A percentile compares a stretch with the other conserved stretches of the same genome.
These are phyloP conservation scores for Ophiostoma sp. DNA, from an alignment of 2,329 filamentous ascomycete species.

Conservation along the genomic window DNA sequence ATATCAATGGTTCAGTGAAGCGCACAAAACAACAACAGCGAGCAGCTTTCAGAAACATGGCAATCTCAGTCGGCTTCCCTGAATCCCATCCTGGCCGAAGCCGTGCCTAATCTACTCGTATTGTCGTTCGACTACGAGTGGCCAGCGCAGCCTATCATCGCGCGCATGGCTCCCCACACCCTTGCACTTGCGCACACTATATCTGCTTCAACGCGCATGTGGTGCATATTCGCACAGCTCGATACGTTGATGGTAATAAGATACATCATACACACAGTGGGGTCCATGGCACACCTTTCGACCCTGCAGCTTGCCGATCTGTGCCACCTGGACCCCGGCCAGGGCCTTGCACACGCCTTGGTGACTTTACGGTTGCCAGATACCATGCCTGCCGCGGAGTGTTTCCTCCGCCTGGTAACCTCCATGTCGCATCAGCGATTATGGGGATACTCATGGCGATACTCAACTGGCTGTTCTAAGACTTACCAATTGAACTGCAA, in stretches of 20 bases:
- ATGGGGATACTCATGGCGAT: slow-evolving; percentile 10
- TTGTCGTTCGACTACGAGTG: too few species aligned
- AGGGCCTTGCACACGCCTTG: slow-evolving; percentile 9
- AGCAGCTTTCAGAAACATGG: too few species aligned
- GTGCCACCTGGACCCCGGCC: slow-evolving; percentile 11
- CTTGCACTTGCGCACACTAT: neutral
- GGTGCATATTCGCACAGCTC: neutral
- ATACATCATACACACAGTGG: slow-evolving; percentile 9
- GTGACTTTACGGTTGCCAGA: neutral
- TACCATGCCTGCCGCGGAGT: slow-evolving; percentile 15
- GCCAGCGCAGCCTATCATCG: too few species aligned
- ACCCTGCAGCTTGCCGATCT: slow-evolving; percentile 21
- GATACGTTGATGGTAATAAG: neutral
- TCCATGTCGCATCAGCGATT: neutral
- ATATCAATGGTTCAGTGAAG: too few species aligned
- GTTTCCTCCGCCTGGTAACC: slow-evolving; percentile 16
- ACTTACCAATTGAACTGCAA: too few species aligned
- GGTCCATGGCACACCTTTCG: slow-evolving; percentile 2
- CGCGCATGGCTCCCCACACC: too few species aligned
- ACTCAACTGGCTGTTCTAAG: neutral
- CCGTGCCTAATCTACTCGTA: too few species aligned
- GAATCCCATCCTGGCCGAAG: too few species aligned
- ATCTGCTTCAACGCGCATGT: neutral
- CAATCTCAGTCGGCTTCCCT: too few species aligned
- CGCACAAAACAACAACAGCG: too few species aligned